These are phyloP conservation scores for Penicillium silybi DNA, from an alignment of 495 filamentous ascomycete genomes.

Conservation along the genomic window DNA sequence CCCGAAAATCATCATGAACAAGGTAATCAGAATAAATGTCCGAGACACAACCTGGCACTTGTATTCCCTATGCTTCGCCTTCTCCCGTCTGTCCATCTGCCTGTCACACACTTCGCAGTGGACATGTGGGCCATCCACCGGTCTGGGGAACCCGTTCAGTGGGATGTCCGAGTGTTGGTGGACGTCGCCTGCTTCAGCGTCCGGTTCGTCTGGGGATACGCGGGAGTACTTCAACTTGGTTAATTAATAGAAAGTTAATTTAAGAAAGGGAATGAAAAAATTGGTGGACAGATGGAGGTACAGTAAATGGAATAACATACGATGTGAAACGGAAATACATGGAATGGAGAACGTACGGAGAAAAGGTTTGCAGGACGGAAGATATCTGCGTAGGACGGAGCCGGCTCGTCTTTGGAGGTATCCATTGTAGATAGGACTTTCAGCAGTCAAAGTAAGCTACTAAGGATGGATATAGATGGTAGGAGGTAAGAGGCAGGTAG, in stretches of 20 bases:
- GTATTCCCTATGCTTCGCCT: not conserved
- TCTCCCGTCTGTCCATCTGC: slow-evolving; percentile 10
- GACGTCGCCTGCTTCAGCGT: not conserved
- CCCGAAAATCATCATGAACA: slow-evolving; percentile 15
- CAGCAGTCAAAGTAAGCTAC: too few species aligned
- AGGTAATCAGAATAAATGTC: slow-evolving; percentile 7
- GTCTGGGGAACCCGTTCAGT: not conserved
- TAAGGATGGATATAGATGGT: too few species aligned
- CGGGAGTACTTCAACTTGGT: not conserved
- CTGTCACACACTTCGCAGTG: slow-evolving; percentile 15
- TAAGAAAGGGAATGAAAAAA: too few species aligned
- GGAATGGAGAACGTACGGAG: not conserved
- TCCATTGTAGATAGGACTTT: not conserved
- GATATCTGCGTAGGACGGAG: not conserved
- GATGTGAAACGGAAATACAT: not conserved
- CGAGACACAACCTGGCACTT: slow-evolving; percentile 6
- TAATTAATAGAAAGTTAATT: too few species aligned
- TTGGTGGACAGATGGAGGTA: too few species aligned
- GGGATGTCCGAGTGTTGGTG: not conserved
- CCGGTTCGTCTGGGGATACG: not conserved
- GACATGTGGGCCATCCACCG: slow-evolving; percentile 1
- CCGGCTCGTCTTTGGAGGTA: not conserved
- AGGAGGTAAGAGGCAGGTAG: not conserved
- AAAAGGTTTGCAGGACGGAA: not conserved
- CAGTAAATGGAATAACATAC: too few species aligned